A percentile compares a stretch with the other conserved stretches of the same genome.
phyloP scores from a whole-genome alignment of 306 rosid species.

The Cyclanthera cordifolia region DNA sequence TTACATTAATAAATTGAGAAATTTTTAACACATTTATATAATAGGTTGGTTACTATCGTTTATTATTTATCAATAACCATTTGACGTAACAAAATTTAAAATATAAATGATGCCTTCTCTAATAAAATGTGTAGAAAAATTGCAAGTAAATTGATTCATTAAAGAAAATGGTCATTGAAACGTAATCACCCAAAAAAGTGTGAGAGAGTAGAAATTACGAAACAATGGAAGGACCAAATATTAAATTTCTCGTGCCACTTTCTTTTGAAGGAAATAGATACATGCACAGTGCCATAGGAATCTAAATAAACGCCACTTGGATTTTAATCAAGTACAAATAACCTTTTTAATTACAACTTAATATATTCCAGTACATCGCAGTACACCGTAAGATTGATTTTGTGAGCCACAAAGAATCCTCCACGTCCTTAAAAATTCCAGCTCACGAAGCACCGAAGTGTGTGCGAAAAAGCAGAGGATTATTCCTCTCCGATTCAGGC shows the following conservation, averaged over 20 bases:
- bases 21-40: too few species aligned
- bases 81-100: too few species aligned
- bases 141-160: too few species aligned
- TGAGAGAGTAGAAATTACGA: not conserved
- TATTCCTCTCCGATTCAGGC: not conserved
- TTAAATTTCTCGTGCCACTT: not conserved
- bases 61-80: too few species aligned
- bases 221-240: slow-evolving; percentile 4
- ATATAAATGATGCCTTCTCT: too few species aligned
- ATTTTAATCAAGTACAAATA: slow-evolving; percentile 13
- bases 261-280: not conserved
- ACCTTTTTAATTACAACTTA: not conserved
- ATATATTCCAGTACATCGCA: not conserved
- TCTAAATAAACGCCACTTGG: slow-evolving; percentile 3
- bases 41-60: too few species aligned
- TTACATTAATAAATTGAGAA: too few species aligned
- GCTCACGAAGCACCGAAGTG: not conserved
- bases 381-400: not conserved
- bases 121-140: too few species aligned
- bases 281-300: slow-evolving; percentile 1
- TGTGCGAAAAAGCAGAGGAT: not conserved
- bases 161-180: not conserved
- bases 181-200: not conserved
- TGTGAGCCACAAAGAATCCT: rapidly evolving
- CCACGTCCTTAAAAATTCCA: not conserved